Conservation (phyloP, 2,329 filamentous ascomycete species). For the Aureobasidium sp. region DNA sequence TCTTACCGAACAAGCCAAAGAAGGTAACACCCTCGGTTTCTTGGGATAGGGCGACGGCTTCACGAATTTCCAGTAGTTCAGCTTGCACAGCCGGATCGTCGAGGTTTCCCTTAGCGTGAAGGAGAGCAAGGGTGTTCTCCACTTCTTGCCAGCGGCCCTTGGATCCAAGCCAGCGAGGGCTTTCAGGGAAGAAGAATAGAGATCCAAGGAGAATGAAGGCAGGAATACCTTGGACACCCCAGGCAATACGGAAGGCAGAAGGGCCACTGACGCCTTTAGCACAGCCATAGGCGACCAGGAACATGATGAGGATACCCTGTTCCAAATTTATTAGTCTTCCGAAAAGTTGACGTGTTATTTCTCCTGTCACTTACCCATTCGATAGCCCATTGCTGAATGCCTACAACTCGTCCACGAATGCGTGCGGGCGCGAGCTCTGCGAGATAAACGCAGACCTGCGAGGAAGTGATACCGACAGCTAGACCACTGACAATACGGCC, state of each 20-base stretch:
- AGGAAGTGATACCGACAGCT: constrained; percentile 79
- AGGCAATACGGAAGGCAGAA: constrained; percentile 52
- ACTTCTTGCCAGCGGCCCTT: constrained; percentile 38
- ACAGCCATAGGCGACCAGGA: constrained; percentile 52
- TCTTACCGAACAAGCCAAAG: constrained; percentile 36
- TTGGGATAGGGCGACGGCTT: constrained; percentile 30
- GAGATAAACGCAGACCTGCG: constrained; percentile 88
- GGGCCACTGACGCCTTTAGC: constrained; percentile 43
- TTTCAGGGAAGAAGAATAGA: constrained; percentile 38
- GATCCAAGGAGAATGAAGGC: constrained; percentile 36
- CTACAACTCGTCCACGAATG: constrained; percentile 49
- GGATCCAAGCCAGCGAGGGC: constrained; percentile 40
- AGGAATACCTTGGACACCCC: constrained; percentile 43
- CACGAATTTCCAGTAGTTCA: constrained; percentile 38
- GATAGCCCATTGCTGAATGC: constrained; percentile 61
- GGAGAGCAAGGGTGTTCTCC: constrained; percentile 32
- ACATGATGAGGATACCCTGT: constrained; percentile 55
- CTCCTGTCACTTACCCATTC: constrained; percentile 39
- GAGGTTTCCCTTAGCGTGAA: constrained; percentile 36
- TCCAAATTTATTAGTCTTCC: not conserved
- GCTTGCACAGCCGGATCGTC: constrained; percentile 39
- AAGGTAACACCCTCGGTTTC: constrained; percentile 32
- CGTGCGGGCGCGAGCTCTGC: constrained; percentile 60
- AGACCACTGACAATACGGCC: constrained; percentile 78
- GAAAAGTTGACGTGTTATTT: not conserved